phyloP scores from a whole-genome alignment of 192 early-diverging fungal species.

The Backusella morwellensis region DNA sequence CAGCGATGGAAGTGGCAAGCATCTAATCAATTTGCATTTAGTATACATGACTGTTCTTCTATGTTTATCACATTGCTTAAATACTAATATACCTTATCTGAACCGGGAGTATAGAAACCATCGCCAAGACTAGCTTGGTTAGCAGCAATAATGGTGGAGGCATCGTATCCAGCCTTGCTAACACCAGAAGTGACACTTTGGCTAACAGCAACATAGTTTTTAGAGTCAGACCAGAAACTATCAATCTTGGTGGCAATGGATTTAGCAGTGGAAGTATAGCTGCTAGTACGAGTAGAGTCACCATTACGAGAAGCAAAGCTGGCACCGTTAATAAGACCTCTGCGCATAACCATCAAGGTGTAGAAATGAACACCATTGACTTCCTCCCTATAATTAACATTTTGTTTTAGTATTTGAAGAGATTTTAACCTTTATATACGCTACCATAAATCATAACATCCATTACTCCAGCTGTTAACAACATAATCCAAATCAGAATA shows the following conservation, averaged over 20 bases:
- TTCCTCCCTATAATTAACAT: constrained; percentile 52
- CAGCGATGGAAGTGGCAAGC: constrained; percentile 26
- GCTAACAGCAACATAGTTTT: constrained; percentile 39
- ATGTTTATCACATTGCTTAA: neutral
- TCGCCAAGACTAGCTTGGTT: constrained; percentile 40
- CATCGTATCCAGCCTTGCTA: constrained; percentile 57
- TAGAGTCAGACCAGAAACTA: constrained; percentile 44
- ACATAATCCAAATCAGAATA: constrained; percentile 63
- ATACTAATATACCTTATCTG: constrained; percentile 24
- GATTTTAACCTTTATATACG: neutral
- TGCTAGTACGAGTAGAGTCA: constrained; percentile 35
- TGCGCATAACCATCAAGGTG: constrained; percentile 61
- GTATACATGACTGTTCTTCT: neutral
- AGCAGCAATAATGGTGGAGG: constrained; percentile 57
- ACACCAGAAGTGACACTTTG: constrained; percentile 42
- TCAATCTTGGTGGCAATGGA: constrained; percentile 32
- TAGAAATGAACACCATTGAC: constrained; percentile 66
- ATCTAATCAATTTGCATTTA: constrained; percentile 13
- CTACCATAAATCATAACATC: constrained; percentile 65
- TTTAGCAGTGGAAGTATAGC: constrained; percentile 36
- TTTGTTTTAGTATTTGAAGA: neutral
- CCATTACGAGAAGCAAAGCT: constrained; percentile 39
- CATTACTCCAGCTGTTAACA: constrained; percentile 41
- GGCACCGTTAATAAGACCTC: constrained; percentile 57
- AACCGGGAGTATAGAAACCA: constrained; percentile 30